Evolutionary conservation across 345 rosid species (phyloP).

Genomic region (Sonneratia caseolaris): DNA sequence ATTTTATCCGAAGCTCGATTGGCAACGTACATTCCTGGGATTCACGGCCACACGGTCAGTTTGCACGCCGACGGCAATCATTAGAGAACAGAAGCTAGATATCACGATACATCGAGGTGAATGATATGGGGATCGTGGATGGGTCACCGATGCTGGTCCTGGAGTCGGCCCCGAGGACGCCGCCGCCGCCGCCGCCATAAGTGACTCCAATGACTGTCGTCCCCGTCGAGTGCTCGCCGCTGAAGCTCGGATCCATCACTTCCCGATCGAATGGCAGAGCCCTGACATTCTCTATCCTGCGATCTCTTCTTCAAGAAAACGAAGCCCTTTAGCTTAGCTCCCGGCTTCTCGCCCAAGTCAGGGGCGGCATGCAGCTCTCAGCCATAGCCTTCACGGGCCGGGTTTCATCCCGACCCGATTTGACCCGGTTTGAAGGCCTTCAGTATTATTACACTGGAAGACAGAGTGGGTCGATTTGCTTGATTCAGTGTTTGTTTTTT

Average conservation of each 20-base stretch:
- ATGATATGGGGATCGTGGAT: background rate
- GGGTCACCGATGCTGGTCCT: slow-evolving; percentile 91
- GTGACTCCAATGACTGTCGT: slow-evolving; percentile 97
- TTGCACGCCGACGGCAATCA: background rate
- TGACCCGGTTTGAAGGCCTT: background rate
- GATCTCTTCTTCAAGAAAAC: background rate
- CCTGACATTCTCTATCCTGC: background rate
- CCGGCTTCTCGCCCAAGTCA: background rate
- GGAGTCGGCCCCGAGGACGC: slow-evolving; percentile 97
- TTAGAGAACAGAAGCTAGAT: background rate
- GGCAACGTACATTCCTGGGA: slow-evolving; percentile 74
- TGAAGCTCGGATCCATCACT: slow-evolving; percentile 13
- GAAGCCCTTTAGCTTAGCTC: too few species aligned
- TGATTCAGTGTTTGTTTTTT: too few species aligned
- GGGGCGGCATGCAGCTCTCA: background rate
- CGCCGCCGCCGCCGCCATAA: slow-evolving; percentile 93
- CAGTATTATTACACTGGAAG: too few species aligned
- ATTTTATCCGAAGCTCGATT: slow-evolving; percentile 95
- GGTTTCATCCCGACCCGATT: background rate
- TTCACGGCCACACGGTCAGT: background rate
- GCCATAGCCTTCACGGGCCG: background rate
- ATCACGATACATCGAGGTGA: too few species aligned
- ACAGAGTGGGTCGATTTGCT: too few species aligned
- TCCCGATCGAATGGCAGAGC: slow-evolving; percentile 5
- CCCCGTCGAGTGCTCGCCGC: slow-evolving; percentile 92